Evolutionary conservation across 2,329 filamentous ascomycete genomes (phyloP).

Genomic region (Claviceps africana): DNA sequence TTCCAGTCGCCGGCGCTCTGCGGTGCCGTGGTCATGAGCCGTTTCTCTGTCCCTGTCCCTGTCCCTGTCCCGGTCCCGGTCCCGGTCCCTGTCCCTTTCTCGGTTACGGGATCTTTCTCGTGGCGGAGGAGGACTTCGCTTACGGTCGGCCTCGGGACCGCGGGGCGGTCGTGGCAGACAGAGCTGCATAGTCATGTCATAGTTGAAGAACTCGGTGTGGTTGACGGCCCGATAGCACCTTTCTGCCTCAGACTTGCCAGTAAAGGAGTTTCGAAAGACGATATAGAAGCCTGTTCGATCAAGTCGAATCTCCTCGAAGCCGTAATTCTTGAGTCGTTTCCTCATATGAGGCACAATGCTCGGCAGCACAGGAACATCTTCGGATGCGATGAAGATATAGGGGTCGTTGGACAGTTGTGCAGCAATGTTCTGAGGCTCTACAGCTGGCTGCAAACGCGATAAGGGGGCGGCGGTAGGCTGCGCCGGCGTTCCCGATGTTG

Average conservation of each 20-base stretch:
- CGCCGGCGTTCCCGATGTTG: conserved; percentile 11
- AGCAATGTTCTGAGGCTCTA: conserved; percentile 54
- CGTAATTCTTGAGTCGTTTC: conserved; percentile 72
- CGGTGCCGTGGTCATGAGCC: conserved; percentile 10
- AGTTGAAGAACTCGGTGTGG: conserved; percentile 77
- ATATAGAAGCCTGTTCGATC: conserved; percentile 85
- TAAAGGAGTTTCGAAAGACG: conserved; percentile 66
- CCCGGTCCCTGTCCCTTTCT: conserved; percentile 2
- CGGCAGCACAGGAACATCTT: conserved; percentile 72
- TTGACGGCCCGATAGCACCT: conserved; percentile 68
- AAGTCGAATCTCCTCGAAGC: conserved; percentile 66
- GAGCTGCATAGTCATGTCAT: conserved; percentile 80
- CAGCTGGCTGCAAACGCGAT: conserved; percentile 27
- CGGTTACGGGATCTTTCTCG: conserved; percentile 10
- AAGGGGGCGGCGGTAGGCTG: conserved; percentile 15
- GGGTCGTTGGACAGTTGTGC: conserved; percentile 62
- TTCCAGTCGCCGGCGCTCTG: conserved; percentile 37
- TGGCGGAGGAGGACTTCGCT: conserved; percentile 23
- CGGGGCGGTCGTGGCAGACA: conserved; percentile 23
- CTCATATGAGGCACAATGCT: conserved; percentile 83
- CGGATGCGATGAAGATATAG: conserved; percentile 80
- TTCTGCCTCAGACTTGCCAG: conserved; percentile 67
- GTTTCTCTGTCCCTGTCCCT: conserved; percentile 1
- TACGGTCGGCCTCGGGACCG: conserved; percentile 13
- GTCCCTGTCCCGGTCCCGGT: no score